Evolutionary conservation across 1,284 basidiomycete genomes (phyloP).

Genomic region (Flammula alnicola): DNA sequence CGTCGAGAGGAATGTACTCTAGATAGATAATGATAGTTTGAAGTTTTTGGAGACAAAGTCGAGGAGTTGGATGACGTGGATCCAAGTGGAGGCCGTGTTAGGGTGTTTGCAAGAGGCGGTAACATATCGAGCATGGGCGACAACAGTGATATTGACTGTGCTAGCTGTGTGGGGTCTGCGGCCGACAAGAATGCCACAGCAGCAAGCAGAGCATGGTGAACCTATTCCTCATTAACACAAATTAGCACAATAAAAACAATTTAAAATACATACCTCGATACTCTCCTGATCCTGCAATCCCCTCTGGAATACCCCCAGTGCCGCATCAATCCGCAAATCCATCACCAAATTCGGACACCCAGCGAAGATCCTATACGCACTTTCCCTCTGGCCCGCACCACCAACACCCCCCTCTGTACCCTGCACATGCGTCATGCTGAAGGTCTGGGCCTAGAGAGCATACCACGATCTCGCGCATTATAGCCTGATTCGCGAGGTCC

Average conservation of each 20-base stretch:
- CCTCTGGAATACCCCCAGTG: constrained; percentile 63
- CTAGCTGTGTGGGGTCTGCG: constrained; percentile 58
- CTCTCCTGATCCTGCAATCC: constrained; percentile 67
- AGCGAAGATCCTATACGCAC: constrained; percentile 67
- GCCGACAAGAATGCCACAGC: constrained; percentile 66
- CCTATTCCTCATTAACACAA: constrained; percentile 35
- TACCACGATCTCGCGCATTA: constrained; percentile 81
- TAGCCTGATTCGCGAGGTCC: constrained; percentile 74
- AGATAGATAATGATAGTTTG: constrained; percentile 52
- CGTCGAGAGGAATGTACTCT: constrained; percentile 66
- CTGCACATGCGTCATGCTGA: constrained; percentile 58
- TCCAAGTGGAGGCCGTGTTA: constrained; percentile 31
- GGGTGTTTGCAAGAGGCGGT: constrained; percentile 53
- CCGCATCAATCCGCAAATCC: constrained; percentile 71
- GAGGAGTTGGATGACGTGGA: too few relatives aligned
- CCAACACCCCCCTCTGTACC: neutral
- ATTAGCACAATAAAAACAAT: constrained; percentile 2
- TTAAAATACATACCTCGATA: constrained; percentile 55
- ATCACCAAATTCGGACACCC: constrained; percentile 73
- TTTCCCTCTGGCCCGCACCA: constrained; percentile 44
- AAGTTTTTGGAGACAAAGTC: constrained; percentile 27
- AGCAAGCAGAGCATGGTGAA: constrained; percentile 64
- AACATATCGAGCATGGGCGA: constrained; percentile 73
- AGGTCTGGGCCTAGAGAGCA: constrained; percentile 70
- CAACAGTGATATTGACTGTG: constrained; percentile 60